Percentiles rank a stretch among this genome's conserved stretches.
Conservation (phyloP, 148 eudicot species). For the Heliosperma pusillum region DNA sequence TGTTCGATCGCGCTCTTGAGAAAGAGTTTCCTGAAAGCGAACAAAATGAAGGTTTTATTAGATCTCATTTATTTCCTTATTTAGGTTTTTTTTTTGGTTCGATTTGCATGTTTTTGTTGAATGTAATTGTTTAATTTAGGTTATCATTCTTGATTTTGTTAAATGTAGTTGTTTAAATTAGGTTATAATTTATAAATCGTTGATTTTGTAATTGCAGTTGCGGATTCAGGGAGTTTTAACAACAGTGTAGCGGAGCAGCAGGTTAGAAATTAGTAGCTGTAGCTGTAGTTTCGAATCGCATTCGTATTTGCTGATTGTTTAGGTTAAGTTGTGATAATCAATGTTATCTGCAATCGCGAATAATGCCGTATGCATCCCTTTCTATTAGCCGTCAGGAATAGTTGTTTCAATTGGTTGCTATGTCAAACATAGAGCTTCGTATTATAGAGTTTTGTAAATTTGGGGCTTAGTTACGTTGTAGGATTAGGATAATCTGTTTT, state of each 20-base stretch:
- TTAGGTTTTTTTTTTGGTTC: slow-evolving; percentile 19
- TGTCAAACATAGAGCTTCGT: neutral
- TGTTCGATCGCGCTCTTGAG: slow-evolving; percentile 94
- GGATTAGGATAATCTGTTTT: neutral
- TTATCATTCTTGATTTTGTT: neutral
- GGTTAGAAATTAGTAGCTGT: slow-evolving; percentile 39
- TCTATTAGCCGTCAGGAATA: neutral
- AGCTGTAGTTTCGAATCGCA: neutral
- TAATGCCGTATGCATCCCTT: neutral
- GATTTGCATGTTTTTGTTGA: slow-evolving; percentile 11
- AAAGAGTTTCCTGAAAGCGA: slow-evolving; percentile 90
- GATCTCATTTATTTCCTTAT: slow-evolving; percentile 31
- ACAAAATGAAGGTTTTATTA: slow-evolving; percentile 57
- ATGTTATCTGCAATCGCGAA: neutral
- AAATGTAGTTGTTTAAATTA: neutral
- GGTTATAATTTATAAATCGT: neutral
- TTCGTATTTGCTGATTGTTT: neutral
- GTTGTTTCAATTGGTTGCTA: neutral
- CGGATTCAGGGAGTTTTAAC: slow-evolving; percentile 91
- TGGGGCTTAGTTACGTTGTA: neutral
- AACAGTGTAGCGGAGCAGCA: slow-evolving; percentile 87
- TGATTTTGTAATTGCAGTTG: slow-evolving; percentile 16
- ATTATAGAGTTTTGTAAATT: neutral
- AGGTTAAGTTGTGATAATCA: slow-evolving; percentile 9
- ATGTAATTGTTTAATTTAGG: neutral